Evolutionary conservation across 331 rosid genomes (phyloP).

Genomic region (Rosa hybrid): DNA sequence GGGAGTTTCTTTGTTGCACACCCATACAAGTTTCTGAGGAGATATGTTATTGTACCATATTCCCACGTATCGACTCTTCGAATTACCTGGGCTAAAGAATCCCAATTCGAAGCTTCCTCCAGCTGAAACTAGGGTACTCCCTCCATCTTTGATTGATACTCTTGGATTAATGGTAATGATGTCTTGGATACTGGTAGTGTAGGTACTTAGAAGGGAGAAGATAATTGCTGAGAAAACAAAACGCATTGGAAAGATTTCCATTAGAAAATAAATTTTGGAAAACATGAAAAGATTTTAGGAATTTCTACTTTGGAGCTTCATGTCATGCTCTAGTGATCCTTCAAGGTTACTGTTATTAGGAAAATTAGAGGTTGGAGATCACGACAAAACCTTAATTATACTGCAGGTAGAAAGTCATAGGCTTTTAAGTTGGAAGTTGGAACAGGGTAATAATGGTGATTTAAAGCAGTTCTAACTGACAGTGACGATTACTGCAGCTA

Average conservation of each 20-base stretch:
- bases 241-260: neutral
- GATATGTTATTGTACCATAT: constrained; percentile 23
- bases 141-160: constrained; percentile 6
- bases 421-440: neutral
- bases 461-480: neutral
- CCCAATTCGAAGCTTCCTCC: constrained; percentile 26
- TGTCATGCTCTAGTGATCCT: neutral
- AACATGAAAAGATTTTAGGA: neutral
- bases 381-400: neutral
- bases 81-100: constrained; percentile 26
- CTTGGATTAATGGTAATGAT: neutral
- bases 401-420: neutral
- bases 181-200: neutral
- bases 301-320: neutral
- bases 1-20: constrained; percentile 35
- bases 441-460: neutral
- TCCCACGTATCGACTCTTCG: constrained; percentile 33
- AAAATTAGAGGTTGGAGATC: neutral
- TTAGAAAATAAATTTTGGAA: neutral
- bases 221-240: neutral
- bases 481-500: neutral
- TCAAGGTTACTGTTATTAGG: neutral
- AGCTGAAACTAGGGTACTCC: constrained; percentile 19
- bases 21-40: constrained; percentile 33
- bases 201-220: neutral